Base-by-base conservation (phyloP, 78 protist genomes). In the Planoprotostelium fungivorum region DNA sequence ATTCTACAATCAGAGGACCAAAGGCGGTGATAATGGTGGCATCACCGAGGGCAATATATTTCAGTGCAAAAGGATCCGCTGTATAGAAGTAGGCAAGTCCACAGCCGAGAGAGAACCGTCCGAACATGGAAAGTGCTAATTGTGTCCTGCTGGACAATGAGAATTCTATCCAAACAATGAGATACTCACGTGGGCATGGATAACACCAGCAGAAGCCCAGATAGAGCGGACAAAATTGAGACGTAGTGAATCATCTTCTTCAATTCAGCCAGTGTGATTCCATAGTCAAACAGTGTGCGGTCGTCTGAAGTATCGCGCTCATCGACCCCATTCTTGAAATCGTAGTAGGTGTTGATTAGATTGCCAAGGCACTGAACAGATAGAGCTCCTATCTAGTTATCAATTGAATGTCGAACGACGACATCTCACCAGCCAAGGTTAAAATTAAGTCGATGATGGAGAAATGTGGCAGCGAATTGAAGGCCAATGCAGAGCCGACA, bases 211-310 rank as follows among this genome's bases (percentile, higher is more conserved):
- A 37, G 51, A 28, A 28, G 34, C 0, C 89, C 63, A 0, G 83
- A 38, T 0, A 37, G 63, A 0, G 73, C 28, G 25, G 87, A 89
- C 0, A 25, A 28, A 0, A 63, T 10, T 28, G 90, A n/a, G 1
- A 51, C 37, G 16, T 1, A 86, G 28, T n/a, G 1, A 9, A 92
- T 89, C 85, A 92, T 35, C 34, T 37, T 63, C 1, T 29, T 38
- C 23, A 92, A 35, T 5, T 39, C 0, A 5, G 37, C 1, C n/a
- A 37, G 88, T 25, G 89, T 34, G 23, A 92, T 39, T 28, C 94
- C 90, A 25, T 37, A 38, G 34, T 92, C 94, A 92, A 92, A 92
- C 90, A 92, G 86, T 29, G 94, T 92, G n/a, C 94, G 87, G 63
- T 92, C 94, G 25, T 89, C 91, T 39, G 92, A 29, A 28, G 38